phyloP scores from a whole-genome alignment of 2,329 filamentous ascomycete species.

The Diaporthe amygdali region DNA sequence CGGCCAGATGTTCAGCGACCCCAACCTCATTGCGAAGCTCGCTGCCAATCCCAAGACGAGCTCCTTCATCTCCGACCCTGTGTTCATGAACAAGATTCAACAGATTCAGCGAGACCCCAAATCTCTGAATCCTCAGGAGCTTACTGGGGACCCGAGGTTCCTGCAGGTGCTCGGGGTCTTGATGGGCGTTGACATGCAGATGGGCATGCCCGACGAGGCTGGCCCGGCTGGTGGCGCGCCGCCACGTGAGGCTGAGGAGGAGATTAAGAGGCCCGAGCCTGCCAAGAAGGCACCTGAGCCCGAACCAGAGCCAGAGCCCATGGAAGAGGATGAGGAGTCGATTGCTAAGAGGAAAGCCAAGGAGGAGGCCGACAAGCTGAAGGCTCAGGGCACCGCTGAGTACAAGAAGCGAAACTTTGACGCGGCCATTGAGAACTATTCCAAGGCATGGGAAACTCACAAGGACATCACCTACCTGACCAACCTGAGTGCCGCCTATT shows the following conservation, averaged over 20 bases:
- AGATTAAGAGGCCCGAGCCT: conserved; percentile 59
- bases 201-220: conserved; percentile 47
- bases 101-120: conserved; percentile 81
- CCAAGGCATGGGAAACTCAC: conserved; percentile 89
- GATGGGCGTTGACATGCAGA: conserved; percentile 91
- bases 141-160: conserved; percentile 90
- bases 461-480: conserved; percentile 99
- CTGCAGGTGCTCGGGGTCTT: conserved; percentile 92
- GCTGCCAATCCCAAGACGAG: conserved; percentile 94
- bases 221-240: conserved; percentile 36
- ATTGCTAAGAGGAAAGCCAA: conserved; percentile 87
- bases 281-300: conserved; percentile 64
- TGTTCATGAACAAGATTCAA: conserved; percentile 91
- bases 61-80: conserved; percentile 75
- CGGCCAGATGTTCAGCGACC: conserved; percentile 94
- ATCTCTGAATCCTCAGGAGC: conserved; percentile 66
- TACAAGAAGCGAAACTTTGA: conserved; percentile 99
- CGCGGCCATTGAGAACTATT: conserved; percentile 91
- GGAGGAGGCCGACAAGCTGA: conserved; percentile 91
- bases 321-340: conserved; percentile 81
- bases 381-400: conserved; percentile 88
- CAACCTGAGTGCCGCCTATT: conserved; percentile 92
- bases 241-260: conserved; percentile 71
- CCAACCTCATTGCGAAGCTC: conserved; percentile 87
- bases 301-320: conserved; percentile 68